These are phyloP conservation scores for Cladosporium sp. DNA, from an alignment of 2,329 filamentous ascomycete genomes.

Conservation along the genomic window DNA sequence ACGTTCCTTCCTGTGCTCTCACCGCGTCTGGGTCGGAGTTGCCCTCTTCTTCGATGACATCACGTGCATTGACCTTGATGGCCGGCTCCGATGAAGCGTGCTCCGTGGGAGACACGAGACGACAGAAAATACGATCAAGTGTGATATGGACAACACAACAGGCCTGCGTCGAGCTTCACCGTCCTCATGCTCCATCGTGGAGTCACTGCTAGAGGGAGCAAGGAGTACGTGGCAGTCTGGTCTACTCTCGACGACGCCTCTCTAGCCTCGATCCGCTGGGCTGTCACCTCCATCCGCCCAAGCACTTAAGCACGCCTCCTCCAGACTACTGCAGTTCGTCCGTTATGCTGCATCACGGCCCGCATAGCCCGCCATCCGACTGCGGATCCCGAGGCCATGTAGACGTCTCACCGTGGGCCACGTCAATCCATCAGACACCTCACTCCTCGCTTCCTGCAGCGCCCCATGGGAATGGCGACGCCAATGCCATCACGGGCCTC, in stretches of 20 bases:
- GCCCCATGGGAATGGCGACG: conserved; percentile 5
- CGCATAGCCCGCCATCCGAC: conserved; percentile 9
- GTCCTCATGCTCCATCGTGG: neutral
- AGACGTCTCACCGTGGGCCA: conserved; percentile 19
- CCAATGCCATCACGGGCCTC: conserved; percentile 1
- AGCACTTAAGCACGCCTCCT: neutral
- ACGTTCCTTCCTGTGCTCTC: neutral
- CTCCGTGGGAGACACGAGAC: neutral
- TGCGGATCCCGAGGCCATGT: conserved; percentile 3
- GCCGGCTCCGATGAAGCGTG: neutral
- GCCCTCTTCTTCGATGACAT: conserved; percentile 11
- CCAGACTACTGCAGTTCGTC: conserved; percentile 17
- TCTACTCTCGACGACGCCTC: neutral
- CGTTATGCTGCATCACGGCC: conserved; percentile 14
- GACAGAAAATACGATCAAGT: neutral
- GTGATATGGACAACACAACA: neutral
- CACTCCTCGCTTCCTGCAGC: conserved; percentile 14
- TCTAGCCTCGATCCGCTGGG: conserved; percentile 6
- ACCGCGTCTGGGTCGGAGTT: neutral
- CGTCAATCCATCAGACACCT: conserved; percentile 20
- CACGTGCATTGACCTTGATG: conserved; percentile 14
- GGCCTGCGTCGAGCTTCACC: neutral
- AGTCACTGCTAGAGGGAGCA: neutral
- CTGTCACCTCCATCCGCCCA: neutral
- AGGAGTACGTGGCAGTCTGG: conserved; percentile 8